These are phyloP conservation scores for Allium fistulosum DNA, from an alignment of 106 monocot genomes.

Conservation along the genomic window DNA sequence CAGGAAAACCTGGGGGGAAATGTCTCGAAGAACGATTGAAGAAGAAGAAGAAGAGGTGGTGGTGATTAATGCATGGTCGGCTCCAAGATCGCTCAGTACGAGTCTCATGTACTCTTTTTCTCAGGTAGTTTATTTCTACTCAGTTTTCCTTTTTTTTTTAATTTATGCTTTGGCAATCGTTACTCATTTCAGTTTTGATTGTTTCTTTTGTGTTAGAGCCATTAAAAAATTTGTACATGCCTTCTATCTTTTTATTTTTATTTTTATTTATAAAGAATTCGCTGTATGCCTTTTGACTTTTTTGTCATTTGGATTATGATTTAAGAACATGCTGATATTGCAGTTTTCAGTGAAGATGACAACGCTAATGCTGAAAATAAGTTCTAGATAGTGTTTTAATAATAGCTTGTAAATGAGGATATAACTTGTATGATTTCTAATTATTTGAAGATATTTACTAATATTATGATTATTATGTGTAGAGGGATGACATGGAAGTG, in stretches of 20 bases:
- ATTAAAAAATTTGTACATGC: too few relatives aligned
- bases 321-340: too few relatives aligned
- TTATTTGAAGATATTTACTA: too few relatives aligned
- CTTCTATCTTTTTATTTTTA: not conserved
- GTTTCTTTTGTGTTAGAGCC: too few relatives aligned
- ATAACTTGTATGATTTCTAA: too few relatives aligned
- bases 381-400: too few relatives aligned
- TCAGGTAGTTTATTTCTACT: conserved; percentile 36
- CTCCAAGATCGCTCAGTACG: conserved; percentile 92
- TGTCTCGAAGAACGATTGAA: not conserved
- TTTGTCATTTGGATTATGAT: not conserved
- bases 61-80: conserved; percentile 88
- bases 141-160: not conserved
- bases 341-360: too few relatives aligned
- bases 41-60: conserved; percentile 21
- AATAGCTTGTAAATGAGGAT: too few relatives aligned
- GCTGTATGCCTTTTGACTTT: not conserved
- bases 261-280: not conserved
- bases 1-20: not conserved
- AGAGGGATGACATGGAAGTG: conserved; percentile 93
- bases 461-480: not conserved
- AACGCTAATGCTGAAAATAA: too few relatives aligned
- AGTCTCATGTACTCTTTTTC: conserved; percentile 99
- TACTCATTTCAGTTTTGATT: not conserved
- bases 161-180: not conserved